Evolutionary conservation across 164 flowering plant species (phyloP), one percentile per base, ranked within the genome.

Genomic region (Berberis vulgaris): DNA sequence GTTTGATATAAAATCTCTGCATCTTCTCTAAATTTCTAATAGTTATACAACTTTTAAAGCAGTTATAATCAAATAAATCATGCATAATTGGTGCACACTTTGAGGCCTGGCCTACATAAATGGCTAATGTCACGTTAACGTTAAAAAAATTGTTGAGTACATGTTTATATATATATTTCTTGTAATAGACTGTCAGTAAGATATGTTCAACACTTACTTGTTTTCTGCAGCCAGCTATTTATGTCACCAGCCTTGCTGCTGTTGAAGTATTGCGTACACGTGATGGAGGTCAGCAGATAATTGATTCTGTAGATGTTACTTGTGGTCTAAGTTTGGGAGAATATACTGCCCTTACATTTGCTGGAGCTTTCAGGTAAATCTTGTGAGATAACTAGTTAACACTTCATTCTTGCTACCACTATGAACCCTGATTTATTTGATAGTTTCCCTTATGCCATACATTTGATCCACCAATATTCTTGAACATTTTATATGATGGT

Each of bases 321-420:
- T 91, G 99, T 71, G 99, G 99, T 65, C 83, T 95, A 61, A 95
- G 99, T 71, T 82, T 95, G 82, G 99, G 99, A 75, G 99, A 95
- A 75, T 95, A 91, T 69, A 94, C 99, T 72, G 99, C 99, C 64
- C 82, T 95, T 67, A 96, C 97, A 74, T 95, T 91, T 85, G 86
- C 99, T 62, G 99, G 92, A 70, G 94, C 99, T 73, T 91, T 91
- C 81, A 86, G 97, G 97, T 95, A 65, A 60, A 65, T 41, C 61
- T 63, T 60, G 44, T 50, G 26, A 26, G 26, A 26, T 26, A 26
- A 26, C 26, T 26, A 26, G 45, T 52, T 9, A 12, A 52, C 54
- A 52, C 10, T 47, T 2, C 50, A 47, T 7, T 47, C 7, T 11
- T 26, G 26, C 0, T 26, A 26, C 26, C 26, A 26, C 26, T 26